These are phyloP conservation scores for Aspergillus fischeri DNA, from an alignment of 2,329 filamentous ascomycete species.

Conservation along the genomic window DNA sequence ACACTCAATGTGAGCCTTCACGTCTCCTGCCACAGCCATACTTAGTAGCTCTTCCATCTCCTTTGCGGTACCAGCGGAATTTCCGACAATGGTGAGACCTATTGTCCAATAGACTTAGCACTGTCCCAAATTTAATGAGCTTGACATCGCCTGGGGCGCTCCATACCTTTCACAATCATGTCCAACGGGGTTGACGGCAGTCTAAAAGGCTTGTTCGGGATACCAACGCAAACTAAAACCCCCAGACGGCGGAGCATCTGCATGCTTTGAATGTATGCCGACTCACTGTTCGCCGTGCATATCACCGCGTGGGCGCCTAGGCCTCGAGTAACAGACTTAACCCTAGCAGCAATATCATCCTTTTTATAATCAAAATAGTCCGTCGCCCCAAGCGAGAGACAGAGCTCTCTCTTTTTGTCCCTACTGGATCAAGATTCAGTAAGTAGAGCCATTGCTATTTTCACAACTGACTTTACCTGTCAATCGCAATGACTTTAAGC, in stretches of 20 bases:
- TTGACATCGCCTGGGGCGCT: not conserved
- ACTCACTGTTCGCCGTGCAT: constrained; percentile 44
- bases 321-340: constrained; percentile 37
- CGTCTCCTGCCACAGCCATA: constrained; percentile 41
- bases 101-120: constrained; percentile 3
- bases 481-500: constrained; percentile 35
- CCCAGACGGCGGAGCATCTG: constrained; percentile 43
- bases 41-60: constrained; percentile 47
- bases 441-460: not conserved
- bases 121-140: not conserved
- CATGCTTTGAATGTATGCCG: constrained; percentile 43
- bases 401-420: constrained; percentile 31
- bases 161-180: constrained; percentile 43
- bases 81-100: constrained; percentile 45
- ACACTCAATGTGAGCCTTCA: constrained; percentile 34
- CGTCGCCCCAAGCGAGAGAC: constrained; percentile 29
- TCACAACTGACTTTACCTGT: constrained; percentile 21
- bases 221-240: constrained; percentile 46
- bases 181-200: constrained; percentile 46
- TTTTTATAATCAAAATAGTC: constrained; percentile 32
- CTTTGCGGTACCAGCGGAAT: constrained; percentile 42
- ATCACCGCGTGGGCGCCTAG: constrained; percentile 46
- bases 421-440: constrained; percentile 19
- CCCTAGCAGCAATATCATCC: constrained; percentile 37
- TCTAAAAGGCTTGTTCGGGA: constrained; percentile 41